phyloP scores from a whole-genome alignment of 129 eudicot species.

The Helianthus annuus region HanXRQr2.0-SUNRISE NC_035445.2:63456313-63456812 shows the following conservation, averaged over 20 bases:
- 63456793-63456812: not conserved
- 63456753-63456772: not conserved
- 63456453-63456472: not conserved
- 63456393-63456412: no score
- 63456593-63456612: constrained; percentile 52
- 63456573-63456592: constrained; percentile 56
- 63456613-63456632: constrained; percentile 60
- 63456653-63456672: constrained; percentile 57
- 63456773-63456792: not conserved
- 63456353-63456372: no score
- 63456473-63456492: constrained; percentile 3
- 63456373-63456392: no score
- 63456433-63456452: no score
- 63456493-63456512: constrained; percentile 51
- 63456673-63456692: constrained; percentile 55
- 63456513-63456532: constrained; percentile 67
- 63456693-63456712: constrained; percentile 63
- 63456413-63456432: no score
- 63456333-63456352: no score
- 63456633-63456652: constrained; percentile 53
- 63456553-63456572: constrained; percentile 81
- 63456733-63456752: constrained; percentile 38
- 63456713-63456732: constrained; percentile 69
- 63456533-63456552: constrained; percentile 64
- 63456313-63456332: no score